These are phyloP conservation scores for Biscogniauxia mediterranea DNA, from an alignment of 2,329 filamentous ascomycete genomes.

Conservation along the genomic window DNA sequence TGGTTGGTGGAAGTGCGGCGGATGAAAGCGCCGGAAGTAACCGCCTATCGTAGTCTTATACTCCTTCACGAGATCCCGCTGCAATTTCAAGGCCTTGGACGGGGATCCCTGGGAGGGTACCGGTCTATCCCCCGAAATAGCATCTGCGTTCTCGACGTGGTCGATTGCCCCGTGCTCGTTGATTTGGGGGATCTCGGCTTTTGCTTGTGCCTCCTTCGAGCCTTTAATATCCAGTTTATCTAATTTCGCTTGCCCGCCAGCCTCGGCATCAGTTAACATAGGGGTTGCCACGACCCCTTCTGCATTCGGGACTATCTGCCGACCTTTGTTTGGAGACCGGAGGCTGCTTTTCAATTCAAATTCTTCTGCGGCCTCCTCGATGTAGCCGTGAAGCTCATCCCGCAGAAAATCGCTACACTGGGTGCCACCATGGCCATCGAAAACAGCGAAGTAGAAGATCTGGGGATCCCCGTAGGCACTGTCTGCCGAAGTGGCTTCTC, in stretches of 20 bases:
- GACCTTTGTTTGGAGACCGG: constrained; percentile 39
- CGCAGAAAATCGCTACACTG: constrained; percentile 86
- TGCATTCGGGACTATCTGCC: constrained; percentile 9
- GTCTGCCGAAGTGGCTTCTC: constrained; percentile 67
- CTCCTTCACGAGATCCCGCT: constrained; percentile 67
- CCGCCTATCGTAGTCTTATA: constrained; percentile 88
- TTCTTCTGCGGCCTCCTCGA: constrained; percentile 74
- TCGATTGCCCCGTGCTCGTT: constrained; percentile 34
- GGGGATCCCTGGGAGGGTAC: constrained; percentile 52
- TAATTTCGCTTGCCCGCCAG: constrained; percentile 36
- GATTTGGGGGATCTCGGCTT: constrained; percentile 37
- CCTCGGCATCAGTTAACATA: constrained; percentile 25
- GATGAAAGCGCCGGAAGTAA: constrained; percentile 89
- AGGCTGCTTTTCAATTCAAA: constrained; percentile 81
- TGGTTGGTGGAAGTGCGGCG: constrained; percentile 64
- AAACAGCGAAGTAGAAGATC: constrained; percentile 95
- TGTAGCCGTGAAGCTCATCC: constrained; percentile 82
- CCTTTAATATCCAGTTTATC: constrained; percentile 49
- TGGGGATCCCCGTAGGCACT: constrained; percentile 86
- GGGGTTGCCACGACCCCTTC: constrained; percentile 11
- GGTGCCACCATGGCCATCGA: constrained; percentile 89
- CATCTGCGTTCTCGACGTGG: constrained; percentile 36
- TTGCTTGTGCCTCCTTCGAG: constrained; percentile 42
- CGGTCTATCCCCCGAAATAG: constrained; percentile 40
- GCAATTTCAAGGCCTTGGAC: constrained; percentile 63